These are phyloP conservation scores for Coemansia umbellata DNA, from an alignment of 192 early-diverging fungal genomes.

Conservation along the genomic window DNA sequence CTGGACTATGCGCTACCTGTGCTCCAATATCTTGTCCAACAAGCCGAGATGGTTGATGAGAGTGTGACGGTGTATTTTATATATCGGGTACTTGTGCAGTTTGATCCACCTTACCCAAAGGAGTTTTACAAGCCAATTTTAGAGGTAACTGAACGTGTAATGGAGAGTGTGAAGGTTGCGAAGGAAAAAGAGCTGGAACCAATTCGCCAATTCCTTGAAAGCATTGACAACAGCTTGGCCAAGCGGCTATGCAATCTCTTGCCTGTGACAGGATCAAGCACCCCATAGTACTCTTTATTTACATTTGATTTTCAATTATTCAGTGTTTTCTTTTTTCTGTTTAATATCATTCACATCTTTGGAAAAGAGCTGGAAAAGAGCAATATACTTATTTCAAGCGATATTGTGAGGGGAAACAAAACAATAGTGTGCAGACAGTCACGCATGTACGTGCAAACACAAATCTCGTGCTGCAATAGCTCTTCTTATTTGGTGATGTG, in stretches of 20 bases:
- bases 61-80: conserved; percentile 68
- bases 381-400: too few relatives aligned
- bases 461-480: too few relatives aligned
- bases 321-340: too few relatives aligned
- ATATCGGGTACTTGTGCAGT: conserved; percentile 23
- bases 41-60: conserved; percentile 60
- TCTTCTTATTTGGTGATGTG: too few relatives aligned
- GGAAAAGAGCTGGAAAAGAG: too few relatives aligned
- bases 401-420: too few relatives aligned
- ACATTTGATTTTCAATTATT: too few relatives aligned
- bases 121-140: conserved; percentile 26
- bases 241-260: not conserved
- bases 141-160: conserved; percentile 16
- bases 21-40: conserved; percentile 55
- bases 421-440: too few relatives aligned
- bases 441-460: too few relatives aligned
- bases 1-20: conserved; percentile 62
- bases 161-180: conserved; percentile 22
- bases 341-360: too few relatives aligned
- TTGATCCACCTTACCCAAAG: conserved; percentile 29
- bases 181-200: conserved; percentile 18
- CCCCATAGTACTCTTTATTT: too few relatives aligned
- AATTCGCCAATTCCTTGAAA: conserved; percentile 25
- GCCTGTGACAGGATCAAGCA: too few relatives aligned
- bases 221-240: conserved; percentile 15